phyloP scores from a whole-genome alignment of 2,329 filamentous ascomycete genomes.

The Paraphoma sp. region DNA sequence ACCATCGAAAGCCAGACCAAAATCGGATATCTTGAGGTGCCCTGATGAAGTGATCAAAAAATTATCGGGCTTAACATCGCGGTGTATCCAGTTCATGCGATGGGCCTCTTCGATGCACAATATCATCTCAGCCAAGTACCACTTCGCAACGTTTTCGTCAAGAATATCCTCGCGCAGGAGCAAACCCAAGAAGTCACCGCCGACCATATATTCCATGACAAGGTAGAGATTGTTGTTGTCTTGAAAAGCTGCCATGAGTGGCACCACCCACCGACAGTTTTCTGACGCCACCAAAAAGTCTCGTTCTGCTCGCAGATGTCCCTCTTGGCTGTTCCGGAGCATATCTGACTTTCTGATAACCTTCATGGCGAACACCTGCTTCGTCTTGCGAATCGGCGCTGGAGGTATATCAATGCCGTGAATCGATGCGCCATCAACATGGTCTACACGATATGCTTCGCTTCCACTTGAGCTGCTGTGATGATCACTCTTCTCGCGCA shows the following conservation, averaged over 20 bases:
- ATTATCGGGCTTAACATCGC: conserved; percentile 97
- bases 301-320: conserved; percentile 86
- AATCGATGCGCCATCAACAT: conserved; percentile 13
- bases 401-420: conserved; percentile 1
- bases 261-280: conserved; percentile 89
- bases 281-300: conserved; percentile 91
- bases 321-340: conserved; percentile 89
- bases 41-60: conserved; percentile 89
- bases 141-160: conserved; percentile 77
- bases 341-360: conserved; percentile 94
- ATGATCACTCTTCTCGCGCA: conserved; percentile 66
- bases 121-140: conserved; percentile 96
- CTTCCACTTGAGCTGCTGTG: conserved; percentile 16
- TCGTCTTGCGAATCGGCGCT: conserved; percentile 13
- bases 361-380: conserved; percentile 90
- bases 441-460: conserved; percentile 15
- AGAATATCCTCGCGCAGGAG: conserved; percentile 85
- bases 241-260: conserved; percentile 87
- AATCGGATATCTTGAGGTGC: conserved; percentile 95
- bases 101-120: conserved; percentile 93
- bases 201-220: conserved; percentile 98
- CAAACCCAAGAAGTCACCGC: conserved; percentile 89
- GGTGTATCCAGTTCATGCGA: conserved; percentile 86
- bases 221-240: conserved; percentile 85
- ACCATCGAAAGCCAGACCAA: conserved; percentile 92